Conservation (phyloP, 2,329 filamentous ascomycete species). For the Ceratocystis eucalypticola region DNA sequence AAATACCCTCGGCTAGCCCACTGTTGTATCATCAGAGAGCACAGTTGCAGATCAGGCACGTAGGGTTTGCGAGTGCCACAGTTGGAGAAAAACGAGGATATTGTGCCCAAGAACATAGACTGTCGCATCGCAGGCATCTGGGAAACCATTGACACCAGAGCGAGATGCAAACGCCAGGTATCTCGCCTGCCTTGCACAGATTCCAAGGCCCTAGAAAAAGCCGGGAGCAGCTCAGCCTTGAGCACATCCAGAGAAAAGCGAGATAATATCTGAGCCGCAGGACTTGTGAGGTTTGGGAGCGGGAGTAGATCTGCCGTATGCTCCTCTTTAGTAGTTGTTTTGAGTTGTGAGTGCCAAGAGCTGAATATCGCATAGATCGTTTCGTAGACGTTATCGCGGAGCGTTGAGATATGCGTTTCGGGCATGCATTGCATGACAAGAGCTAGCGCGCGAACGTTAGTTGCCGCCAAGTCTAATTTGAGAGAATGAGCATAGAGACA, state of each 20-base stretch:
- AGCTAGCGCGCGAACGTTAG: slow-evolving; percentile 7
- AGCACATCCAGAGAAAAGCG: slow-evolving; percentile 10
- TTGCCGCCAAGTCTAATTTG: slow-evolving; percentile 13
- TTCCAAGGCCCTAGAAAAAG: not conserved
- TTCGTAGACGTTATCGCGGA: not conserved
- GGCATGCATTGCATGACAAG: slow-evolving; percentile 16
- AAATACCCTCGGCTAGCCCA: slow-evolving; percentile 21
- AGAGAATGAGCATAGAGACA: slow-evolving; percentile 10
- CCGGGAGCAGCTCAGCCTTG: not conserved
- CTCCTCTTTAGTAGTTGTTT: not conserved
- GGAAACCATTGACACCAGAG: slow-evolving; percentile 21
- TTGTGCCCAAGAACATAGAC: slow-evolving; percentile 20
- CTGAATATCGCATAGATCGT: not conserved
- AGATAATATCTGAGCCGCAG: slow-evolving; percentile 10
- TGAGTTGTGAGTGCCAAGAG: not conserved
- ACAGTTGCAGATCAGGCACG: slow-evolving; percentile 19
- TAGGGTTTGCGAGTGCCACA: not conserved
- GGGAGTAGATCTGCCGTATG: slow-evolving; percentile 10
- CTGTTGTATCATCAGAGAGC: slow-evolving; percentile 21
- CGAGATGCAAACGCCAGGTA: slow-evolving; percentile 14
- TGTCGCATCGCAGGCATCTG: slow-evolving; percentile 20
- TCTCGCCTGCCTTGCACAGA: not conserved
- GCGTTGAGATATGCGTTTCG: not conserved
- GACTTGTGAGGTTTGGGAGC: slow-evolving; percentile 12
- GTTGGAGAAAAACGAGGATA: slow-evolving; percentile 16